Percentiles rank a stretch among this genome's conserved stretches.
phyloP scores from a whole-genome alignment of 2,329 filamentous ascomycete genomes.

The Aspergillus fumigatiaffinis region DNA sequence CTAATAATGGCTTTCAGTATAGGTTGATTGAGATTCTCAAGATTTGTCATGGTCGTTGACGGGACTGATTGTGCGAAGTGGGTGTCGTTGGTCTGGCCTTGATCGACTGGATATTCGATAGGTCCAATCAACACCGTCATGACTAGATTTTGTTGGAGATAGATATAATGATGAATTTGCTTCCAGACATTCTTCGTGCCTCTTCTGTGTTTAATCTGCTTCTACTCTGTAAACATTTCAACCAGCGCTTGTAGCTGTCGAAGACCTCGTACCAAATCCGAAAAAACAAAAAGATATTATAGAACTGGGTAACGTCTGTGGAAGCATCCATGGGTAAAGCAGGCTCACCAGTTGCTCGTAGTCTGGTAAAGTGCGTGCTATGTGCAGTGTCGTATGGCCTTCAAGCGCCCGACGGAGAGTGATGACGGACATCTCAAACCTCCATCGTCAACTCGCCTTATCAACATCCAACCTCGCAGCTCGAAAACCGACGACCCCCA shows the following conservation, averaged over 20 bases:
- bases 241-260: not conserved
- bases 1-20: conserved; percentile 5
- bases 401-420: not conserved
- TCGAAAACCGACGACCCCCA: not conserved
- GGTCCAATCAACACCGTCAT: not conserved
- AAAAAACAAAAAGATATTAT: not conserved
- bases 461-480: not conserved
- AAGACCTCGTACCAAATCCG: not conserved
- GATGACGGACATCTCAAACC: not conserved
- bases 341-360: not conserved
- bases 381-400: not conserved
- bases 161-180: not conserved
- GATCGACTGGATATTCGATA: not conserved
- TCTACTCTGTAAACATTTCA: not conserved
- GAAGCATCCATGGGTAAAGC: not conserved
- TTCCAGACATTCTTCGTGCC: not conserved
- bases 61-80: not conserved
- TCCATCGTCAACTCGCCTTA: not conserved
- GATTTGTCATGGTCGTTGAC: not conserved
- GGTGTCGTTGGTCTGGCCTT: not conserved
- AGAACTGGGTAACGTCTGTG: not conserved
- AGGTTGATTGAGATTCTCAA: not conserved
- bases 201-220: not conserved
- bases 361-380: not conserved
- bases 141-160: not conserved